A percentile compares a stretch with the other conserved stretches of the same genome.
These are phyloP conservation scores for Adansonia grandidieri DNA, from an alignment of 441 rosid genomes.

Conservation along the genomic window DNA sequence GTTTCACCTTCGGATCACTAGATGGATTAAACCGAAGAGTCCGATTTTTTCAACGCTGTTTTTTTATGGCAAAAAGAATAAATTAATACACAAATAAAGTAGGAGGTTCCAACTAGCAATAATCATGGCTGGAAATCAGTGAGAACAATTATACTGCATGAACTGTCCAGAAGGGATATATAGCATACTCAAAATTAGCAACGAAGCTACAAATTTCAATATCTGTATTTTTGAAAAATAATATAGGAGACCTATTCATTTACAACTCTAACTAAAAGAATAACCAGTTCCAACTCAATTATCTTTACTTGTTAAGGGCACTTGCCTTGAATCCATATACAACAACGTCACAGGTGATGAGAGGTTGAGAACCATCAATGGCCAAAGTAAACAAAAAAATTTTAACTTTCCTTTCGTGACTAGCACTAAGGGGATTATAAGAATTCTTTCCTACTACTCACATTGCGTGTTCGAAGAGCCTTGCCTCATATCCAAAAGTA, in stretches of 20 bases:
- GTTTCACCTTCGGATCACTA: no score
- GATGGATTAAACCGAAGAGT: no score
- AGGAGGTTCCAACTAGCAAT: neutral
- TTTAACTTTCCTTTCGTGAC: neutral
- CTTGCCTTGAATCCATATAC: conserved; percentile 29
- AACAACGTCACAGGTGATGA: conserved; percentile 14
- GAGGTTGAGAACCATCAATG: conserved; percentile 8
- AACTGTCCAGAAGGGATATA: neutral
- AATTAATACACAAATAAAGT: neutral
- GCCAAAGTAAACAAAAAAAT: neutral
- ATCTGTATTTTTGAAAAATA: conserved; percentile 8
- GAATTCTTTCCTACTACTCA: conserved; percentile 31
- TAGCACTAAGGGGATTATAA: conserved; percentile 17
- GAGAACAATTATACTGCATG: neutral
- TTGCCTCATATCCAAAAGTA: conserved; percentile 16
- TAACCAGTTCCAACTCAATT: conserved; percentile 12
- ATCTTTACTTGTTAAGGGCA: conserved; percentile 4
- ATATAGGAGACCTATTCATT: conserved; percentile 27
- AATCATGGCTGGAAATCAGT: neutral
- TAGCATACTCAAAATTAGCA: neutral
- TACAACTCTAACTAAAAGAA: conserved; percentile 32
- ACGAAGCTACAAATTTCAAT: conserved; percentile 13
- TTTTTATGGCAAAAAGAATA: no score
- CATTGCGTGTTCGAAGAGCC: conserved; percentile 12
- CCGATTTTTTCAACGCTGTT: no score